These are phyloP conservation scores for Phoma herbarum DNA, from an alignment of 2,329 filamentous ascomycete species.

Conservation along the genomic window DNA sequence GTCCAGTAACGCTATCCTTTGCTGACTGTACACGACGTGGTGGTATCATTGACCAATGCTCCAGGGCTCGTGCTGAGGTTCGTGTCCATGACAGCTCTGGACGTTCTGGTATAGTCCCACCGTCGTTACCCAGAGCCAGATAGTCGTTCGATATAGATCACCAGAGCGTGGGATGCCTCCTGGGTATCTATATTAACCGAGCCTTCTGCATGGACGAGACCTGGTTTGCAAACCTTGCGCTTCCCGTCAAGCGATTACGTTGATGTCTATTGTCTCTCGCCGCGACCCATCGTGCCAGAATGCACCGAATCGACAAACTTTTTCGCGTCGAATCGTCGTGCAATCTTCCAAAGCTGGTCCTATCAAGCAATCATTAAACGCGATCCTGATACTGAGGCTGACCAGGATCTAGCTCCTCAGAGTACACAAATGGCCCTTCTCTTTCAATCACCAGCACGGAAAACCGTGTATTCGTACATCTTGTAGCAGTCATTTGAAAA, in stretches of 20 bases:
- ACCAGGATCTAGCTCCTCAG: not conserved
- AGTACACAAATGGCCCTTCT: not conserved
- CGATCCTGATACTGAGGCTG: not conserved
- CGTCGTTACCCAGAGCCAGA: not conserved
- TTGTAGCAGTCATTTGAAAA: not conserved
- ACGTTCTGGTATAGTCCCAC: not conserved
- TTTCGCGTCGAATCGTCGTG: not conserved
- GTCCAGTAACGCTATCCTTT: not conserved
- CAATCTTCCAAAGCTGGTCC: not conserved
- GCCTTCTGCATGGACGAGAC: not conserved
- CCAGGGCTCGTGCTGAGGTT: not conserved
- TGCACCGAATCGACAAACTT: not conserved
- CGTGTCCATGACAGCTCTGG: not conserved
- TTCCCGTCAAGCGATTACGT: not conserved
- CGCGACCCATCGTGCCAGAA: not conserved
- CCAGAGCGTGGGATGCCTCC: not conserved
- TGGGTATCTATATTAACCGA: not conserved
- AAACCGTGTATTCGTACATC: not conserved
- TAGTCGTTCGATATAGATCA: not conserved
- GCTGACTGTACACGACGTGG: not conserved
- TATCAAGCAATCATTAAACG: not conserved
- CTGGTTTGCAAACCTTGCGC: not conserved
- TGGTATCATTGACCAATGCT: not conserved
- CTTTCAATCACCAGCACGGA: not conserved
- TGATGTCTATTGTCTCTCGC: not conserved